Evolutionary conservation across 2,329 filamentous ascomycete genomes (phyloP), one percentile per base, ranked within the genome.

Genomic region (Colletotrichum endophyticum): DNA sequence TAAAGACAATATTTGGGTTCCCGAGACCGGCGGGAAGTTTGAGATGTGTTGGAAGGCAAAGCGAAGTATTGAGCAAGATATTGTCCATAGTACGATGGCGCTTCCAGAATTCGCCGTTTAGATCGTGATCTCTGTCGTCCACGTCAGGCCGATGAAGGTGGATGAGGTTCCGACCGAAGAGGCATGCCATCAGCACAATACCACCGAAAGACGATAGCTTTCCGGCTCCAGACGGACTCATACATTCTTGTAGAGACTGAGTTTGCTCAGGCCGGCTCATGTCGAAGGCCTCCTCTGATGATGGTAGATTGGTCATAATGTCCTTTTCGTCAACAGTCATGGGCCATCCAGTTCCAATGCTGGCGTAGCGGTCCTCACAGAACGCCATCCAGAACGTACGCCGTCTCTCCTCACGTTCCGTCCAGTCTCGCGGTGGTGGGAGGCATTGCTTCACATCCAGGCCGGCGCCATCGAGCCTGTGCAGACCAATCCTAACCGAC

Each of bases 361-460:
- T 98, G 8, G 96, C 95, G 85, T 98, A 99, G 69, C 97, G 92
- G 82, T 99, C 97, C 78, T 96, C 88, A 80, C 94, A 95, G 82
- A 98, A 99, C 5, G 94, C 92, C 92, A 97, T 94, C 97, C 97
- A 99, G 80, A 99, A 99, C 0, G 96, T 98, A 78, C 97, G 91
- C 69, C 97, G 91, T 79, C 97, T 90, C 84, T 99, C 97, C 86
- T 99, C 97, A 72, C 92, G 91, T 83, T 99, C 97, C 0, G 95
- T 98, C 96, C 96, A 98, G 84, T 99, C 97, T 81, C 94, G 94
- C 4, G 97, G 93, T 1, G 95, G 94, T 8, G 95, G 93, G 16
- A 99, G 87, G 79, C 95, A 98, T 84, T 98, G 96, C 85, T 99
- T 99, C 32, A 98, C 96, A 80, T 99, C 96, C 63, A 98, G 85